Evolutionary conservation across 768 basidiomycete genomes (phyloP), one percentile per base, ranked within the genome.

Genomic region (Podaxis sp.): DNA sequence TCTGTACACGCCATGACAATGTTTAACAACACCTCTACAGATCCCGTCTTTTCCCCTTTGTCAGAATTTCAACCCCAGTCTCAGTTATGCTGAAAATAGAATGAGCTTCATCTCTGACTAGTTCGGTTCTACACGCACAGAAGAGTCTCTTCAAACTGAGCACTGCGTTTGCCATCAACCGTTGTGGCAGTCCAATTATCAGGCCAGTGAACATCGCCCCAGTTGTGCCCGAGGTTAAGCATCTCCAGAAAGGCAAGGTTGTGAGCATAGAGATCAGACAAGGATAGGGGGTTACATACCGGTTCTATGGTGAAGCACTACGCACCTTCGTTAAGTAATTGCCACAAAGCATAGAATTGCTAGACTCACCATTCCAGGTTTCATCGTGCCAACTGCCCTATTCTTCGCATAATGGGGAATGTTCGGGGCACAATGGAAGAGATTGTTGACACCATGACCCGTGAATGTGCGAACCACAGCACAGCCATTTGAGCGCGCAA

Each of bases 101-200:
- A 25, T 52, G 50, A 38, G 40, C 47, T 66, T 47, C 17, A 40
- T 53, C 12, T 22, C 25, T 8, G n/a, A 51, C 29, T 12, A 43
- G 19, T 59, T 15, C 55, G 15, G 22, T 38, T 46, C 25, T n/a
- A 55, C 41, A 84, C 94, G 68, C 70, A 96, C 95, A 99, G 74
- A 38, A 99, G 78, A 0, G 96, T 98, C 70, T 99, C 97, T 73
- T 99, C 97, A 71, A 98, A 99, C 70, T 99, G 97, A 1, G 97
- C 97, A 64, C 93, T 95, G 60, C 84, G 80, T 73, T 90, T 91
- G 24, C 95, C 96, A 74, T 98, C 96, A 12, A 83, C 75, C 4
- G 97, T 99, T 22, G 90, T 93, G 1, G 96, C 94, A 2, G 96
- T 98, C 96, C 96, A 98, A 70, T 94, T 89, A 73, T 96, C 94